Base-by-base conservation (phyloP, 129 eudicot species). In the Centaurea solstitialis region DNA sequence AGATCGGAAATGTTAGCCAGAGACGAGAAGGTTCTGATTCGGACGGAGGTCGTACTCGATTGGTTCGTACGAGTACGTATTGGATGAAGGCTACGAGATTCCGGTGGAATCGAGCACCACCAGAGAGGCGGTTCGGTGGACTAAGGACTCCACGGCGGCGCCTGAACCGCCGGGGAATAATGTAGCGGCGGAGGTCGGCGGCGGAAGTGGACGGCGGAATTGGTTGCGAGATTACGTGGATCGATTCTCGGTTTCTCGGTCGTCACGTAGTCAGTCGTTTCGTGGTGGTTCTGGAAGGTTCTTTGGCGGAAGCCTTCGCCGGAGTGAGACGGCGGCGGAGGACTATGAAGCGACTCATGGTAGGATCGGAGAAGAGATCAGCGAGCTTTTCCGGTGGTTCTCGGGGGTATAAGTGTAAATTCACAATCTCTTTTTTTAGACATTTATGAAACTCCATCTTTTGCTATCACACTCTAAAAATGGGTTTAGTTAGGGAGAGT, bases 351-450 rank as follows among this genome's bases (percentile, higher is more conserved):
- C 87, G 26, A 80, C 45, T 71, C 83, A 78, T 61, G 79, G 80
- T 62, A 85, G 92, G 13, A 79, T 86, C 61, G 97, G 99, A 28
- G 98, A 93, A 53, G 99, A 96, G 77, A 96, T 96, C 24, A 90
- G 96, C 23, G 99, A 96, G 70, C 78, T 96, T 77, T 96, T 96
- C 77, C 98, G 98, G 87, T 96, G 99, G 99, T 79, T 96, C 0
- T 96, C 99, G n/a, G 95, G 98, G 80, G 92, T 91, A 78, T 96
- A 84, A 87, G 1, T 88, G 93, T 91, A 89, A 85, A 87, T 85
- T 83, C 7, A 5, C 11, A n/a, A 47, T 47, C 8, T 3, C 20
- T n/a, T 2, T n/a, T 2, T 69, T 75, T 66, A 45, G 33, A 65
- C 24, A 28, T 28, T 72, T 45, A 33, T 62, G 86, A 70, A 68